Base-by-base conservation (phyloP, 179 eudicot genomes). In the Heliamphora pulchella region DNA sequence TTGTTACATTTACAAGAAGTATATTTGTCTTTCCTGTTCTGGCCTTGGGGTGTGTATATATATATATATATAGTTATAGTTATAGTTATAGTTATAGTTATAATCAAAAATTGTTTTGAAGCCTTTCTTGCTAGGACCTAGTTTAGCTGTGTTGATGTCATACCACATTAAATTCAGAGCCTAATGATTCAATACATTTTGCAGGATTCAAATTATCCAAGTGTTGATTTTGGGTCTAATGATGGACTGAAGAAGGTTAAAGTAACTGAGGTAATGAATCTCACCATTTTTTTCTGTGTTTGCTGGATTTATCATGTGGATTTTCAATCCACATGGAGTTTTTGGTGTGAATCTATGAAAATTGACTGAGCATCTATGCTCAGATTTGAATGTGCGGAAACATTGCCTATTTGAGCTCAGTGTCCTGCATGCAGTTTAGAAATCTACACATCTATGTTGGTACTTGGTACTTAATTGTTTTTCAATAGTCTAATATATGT, bases 191-290 rank as follows among this genome's bases (percentile, higher is more conserved):
- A 48, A 3, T 14, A 51, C n/a, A 66, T 39, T 74, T 82, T 88
- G 76, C 90, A 95, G 98, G 89, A 77, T 75, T 81, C 83, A 71
- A 82, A 75, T 84, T 85, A 83, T 79, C 88, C 94, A 78, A 84
- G 88, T 76, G 86, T 94, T 77, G 91, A 94, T 84, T 94, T 94
- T 85, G 94, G 93, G 76, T 81, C 86, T 74, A 87, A 83, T 82
- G 86, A 88, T 64, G 97, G 97, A 74, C 64, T 79, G 41, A 87
- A 83, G 78, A 88, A 83, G 83, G 80, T 96, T 75, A 86, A 84
- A 83, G 81, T 96, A 81, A 87, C 90, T 71, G 97, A 96, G 89
- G 99, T 94, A 85, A 87, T 93, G 47, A 68, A 73, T 81, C 74
- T 74, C 53, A 7, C 79, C 58, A 62, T 81, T 18, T 80, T 70